phyloP scores from a whole-genome alignment of 2,329 filamentous ascomycete genomes.

The Teratosphaeria viscida region DNA sequence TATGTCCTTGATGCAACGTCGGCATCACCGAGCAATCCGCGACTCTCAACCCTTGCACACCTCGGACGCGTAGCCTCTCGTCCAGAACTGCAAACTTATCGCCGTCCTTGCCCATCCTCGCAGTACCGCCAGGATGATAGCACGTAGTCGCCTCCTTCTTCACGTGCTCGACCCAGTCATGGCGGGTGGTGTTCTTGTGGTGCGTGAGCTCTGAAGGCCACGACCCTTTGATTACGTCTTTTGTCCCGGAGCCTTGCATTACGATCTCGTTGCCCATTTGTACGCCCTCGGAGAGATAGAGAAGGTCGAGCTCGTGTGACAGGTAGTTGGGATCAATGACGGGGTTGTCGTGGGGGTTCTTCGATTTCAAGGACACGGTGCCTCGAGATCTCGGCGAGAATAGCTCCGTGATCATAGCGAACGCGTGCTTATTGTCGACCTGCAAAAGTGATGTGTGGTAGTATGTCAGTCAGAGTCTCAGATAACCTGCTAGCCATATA shows the following conservation, averaged over 20 bases:
- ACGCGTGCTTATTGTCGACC: conserved; percentile 43
- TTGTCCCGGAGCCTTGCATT: conserved; percentile 47
- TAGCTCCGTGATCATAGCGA: conserved; percentile 48
- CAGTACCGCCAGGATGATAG: conserved; percentile 49
- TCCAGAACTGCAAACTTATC: conserved; percentile 45
- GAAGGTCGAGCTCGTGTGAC: conserved; percentile 46
- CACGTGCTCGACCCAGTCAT: conserved; percentile 50
- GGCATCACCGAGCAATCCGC: conserved; percentile 46
- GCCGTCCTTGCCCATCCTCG: conserved; percentile 43
- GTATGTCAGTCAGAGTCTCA: too few species aligned
- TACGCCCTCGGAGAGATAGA: conserved; percentile 50
- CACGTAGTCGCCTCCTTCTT: conserved; percentile 27
- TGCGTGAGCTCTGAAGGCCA: conserved; percentile 46
- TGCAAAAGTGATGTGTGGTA: too few species aligned
- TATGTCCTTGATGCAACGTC: conserved; percentile 40
- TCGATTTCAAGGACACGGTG: conserved; percentile 40
- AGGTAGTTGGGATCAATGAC: conserved; percentile 51
- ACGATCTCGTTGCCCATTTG: conserved; percentile 51
- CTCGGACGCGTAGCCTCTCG: conserved; percentile 42
- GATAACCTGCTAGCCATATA: too few species aligned
- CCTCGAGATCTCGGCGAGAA: conserved; percentile 50
- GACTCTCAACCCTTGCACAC: conserved; percentile 44
- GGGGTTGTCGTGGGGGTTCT: conserved; percentile 42
- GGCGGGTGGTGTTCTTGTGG: conserved; percentile 42
- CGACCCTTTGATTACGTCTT: conserved; percentile 48